Evolutionary conservation across 2,329 filamentous ascomycete species (phyloP), one percentile per base, ranked within the genome.

Genomic region (Chrysoporthe deuterocubensis): DNA sequence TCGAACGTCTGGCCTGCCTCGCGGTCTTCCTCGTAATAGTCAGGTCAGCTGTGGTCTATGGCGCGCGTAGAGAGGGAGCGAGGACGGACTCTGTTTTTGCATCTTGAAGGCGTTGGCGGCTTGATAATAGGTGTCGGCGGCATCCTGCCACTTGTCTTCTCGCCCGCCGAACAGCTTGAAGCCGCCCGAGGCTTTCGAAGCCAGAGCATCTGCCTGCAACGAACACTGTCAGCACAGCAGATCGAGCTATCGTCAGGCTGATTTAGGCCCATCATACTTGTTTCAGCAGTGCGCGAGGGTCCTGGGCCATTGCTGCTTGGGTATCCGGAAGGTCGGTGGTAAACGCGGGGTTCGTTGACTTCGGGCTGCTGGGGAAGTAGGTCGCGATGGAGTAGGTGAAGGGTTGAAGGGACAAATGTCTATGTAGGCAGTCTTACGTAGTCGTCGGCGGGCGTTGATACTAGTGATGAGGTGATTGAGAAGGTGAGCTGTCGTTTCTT

Each of bases 81-180:
- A n/a, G 9, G 58, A 76, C 84, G 73, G 83, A 95, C 93, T 91
- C 82, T 91, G 88, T 78, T 92, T 92, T 81, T 96, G 90, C 84
- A 96, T 89, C 76, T 93, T 88, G 79, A 97, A 98, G 68, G 93
- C 93, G 82, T 97, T 97, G 70, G 90, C 96, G 52, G 95, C 95
- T 79, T 97, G 90, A 69, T 88, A 89, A 77, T 94, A 98, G 71
- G 96, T 83, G 73, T 97, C 94, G 71, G 92, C 93, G 16, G 95
- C 95, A 81, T 90, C 89, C 81, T 96, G 92, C 76, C 92, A 94
- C 80, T 97, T 98, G 71, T 97, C 94, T 75, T 92, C 87, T 68
- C 90, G 87, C 58, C 92, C 92, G 56, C 94, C 92, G 74, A 99
- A 97, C 81, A 97, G 89, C 78, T 90, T 92, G 82, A 97, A 97